Base-by-base conservation (phyloP, 1,139 yeast species). In the Debaryomycetaceae sp. region DNA sequence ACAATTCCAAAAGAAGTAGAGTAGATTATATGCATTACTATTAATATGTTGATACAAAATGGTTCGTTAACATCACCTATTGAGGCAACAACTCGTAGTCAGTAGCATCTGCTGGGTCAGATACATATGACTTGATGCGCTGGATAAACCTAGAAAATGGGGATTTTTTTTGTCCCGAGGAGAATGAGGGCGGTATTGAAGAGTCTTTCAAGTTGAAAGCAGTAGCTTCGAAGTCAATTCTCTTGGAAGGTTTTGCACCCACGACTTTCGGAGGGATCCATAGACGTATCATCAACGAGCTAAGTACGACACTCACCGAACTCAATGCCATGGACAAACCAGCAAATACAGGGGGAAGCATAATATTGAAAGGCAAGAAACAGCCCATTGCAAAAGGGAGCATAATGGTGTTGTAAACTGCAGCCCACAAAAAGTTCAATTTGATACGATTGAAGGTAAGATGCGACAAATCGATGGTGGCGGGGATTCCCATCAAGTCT, bases 351-450 rank as follows among this genome's bases (percentile, higher is more conserved):
- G 97, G 96, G 45, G 93, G 86, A 53, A 85, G 64, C 65, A 83
- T 80, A 37, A 89, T 64, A 24, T 89, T 88, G 62, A 87, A 83
- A 2, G 96, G 97, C 40, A 91, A 72, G 49, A 79, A 76, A 14
- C 85, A 71, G 2, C 98, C 98, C 97, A 93, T 91, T 1, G 99
- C 97, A 59, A 93, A 80, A 2, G 99, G 99, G 37, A 95, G 76
- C 97, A 93, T 90, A 36, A 87, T 65, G 38, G 87, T 48, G 57
- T 95, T 95, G 66, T 95, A 95, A 36, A 90, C 66, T 9, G 86
- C 76, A 1, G 99, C 97, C 84, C 97, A 85, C 39, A 88, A 59
- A 48, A 93, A 82, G 59, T 95, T 95, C 59, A 83, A 54, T 60
- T 87, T 89, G 58, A 95, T 87, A 46, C 95, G 78, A 34, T 64